Percentiles rank a stretch among this genome's conserved stretches.
Evolutionary conservation across 2,329 filamentous ascomycete genomes (phyloP).

Genomic region (Magnaporthales sp.): DNA sequence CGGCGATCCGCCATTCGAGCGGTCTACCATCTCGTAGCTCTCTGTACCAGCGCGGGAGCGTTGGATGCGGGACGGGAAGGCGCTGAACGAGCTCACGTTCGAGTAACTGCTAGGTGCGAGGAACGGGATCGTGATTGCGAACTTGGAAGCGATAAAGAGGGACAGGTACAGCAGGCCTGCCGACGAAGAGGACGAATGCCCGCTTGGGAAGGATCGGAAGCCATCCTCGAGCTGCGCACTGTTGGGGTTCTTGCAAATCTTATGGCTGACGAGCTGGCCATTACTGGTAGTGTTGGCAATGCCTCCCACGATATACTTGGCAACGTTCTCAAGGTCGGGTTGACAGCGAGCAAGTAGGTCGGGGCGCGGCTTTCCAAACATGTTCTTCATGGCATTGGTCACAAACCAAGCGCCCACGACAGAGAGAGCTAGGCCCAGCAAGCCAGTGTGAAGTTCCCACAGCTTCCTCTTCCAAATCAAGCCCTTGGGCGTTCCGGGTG

Average conservation of each 20-base stretch:
- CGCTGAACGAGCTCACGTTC: constrained; percentile 45
- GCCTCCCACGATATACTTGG: constrained; percentile 54
- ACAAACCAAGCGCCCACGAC: constrained; percentile 68
- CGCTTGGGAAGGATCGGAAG: constrained; percentile 77
- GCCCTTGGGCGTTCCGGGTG: constrained; percentile 49
- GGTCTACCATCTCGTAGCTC: constrained; percentile 21
- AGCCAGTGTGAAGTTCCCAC: constrained; percentile 84
- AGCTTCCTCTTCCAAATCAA: constrained; percentile 73
- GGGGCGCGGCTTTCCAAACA: constrained; percentile 69
- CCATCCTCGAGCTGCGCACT: constrained; percentile 60
- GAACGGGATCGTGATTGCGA: constrained; percentile 65
- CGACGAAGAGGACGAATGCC: constrained; percentile 67
- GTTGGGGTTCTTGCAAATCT: constrained; percentile 65
- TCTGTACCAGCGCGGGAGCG: constrained; percentile 25
- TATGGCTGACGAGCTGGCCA: constrained; percentile 63
- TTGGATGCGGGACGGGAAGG: constrained; percentile 66
- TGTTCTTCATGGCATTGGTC: constrained; percentile 79
- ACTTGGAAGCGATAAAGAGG: constrained; percentile 79
- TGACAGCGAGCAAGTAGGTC: constrained; percentile 60
- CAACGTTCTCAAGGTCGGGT: constrained; percentile 60
- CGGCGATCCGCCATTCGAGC: constrained; percentile 15
- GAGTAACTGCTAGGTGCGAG: constrained; percentile 40
- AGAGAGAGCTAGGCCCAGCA: constrained; percentile 71
- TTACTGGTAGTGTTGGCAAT: constrained; percentile 41
- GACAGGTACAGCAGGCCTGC: constrained; percentile 78